Evolutionary conservation across 129 eudicot species (phyloP).

Genomic region (Apium graveolens): DNA sequence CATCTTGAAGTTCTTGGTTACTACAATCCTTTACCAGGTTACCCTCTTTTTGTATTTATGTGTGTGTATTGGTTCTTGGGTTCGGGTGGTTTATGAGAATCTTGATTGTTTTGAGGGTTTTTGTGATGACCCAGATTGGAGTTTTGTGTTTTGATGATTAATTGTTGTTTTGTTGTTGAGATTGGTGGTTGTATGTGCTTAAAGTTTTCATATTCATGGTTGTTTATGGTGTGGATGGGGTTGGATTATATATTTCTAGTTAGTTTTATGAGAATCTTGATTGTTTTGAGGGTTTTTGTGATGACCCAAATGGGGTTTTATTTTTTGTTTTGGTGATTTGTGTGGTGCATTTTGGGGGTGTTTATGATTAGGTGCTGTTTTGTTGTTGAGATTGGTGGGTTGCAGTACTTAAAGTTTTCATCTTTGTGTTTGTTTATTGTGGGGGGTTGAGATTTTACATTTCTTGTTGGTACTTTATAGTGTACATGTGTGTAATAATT

Average conservation of each 20-base stretch:
- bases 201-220: background rate
- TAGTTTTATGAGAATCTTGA: background rate
- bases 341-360: background rate
- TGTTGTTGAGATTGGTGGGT: too few species aligned
- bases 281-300: background rate
- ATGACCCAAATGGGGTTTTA: background rate
- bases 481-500: too few species aligned
- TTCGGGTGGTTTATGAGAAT: background rate
- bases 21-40: constrained; percentile 95
- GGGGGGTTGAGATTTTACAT: too few species aligned
- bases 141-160: too few species aligned
- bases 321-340: too few species aligned
- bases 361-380: too few species aligned
- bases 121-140: background rate
- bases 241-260: too few species aligned
- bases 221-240: too few species aligned
- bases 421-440: background rate
- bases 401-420: background rate
- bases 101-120: background rate
- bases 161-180: too few species aligned
- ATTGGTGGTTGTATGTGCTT: background rate
- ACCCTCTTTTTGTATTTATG: background rate
- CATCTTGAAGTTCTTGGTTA: constrained; percentile 90
- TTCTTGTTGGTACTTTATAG: too few species aligned
- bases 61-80: background rate